These are phyloP conservation scores for Eucalyptus erythrocorys DNA, from an alignment of 345 rosid species.

Conservation along the genomic window DNA sequence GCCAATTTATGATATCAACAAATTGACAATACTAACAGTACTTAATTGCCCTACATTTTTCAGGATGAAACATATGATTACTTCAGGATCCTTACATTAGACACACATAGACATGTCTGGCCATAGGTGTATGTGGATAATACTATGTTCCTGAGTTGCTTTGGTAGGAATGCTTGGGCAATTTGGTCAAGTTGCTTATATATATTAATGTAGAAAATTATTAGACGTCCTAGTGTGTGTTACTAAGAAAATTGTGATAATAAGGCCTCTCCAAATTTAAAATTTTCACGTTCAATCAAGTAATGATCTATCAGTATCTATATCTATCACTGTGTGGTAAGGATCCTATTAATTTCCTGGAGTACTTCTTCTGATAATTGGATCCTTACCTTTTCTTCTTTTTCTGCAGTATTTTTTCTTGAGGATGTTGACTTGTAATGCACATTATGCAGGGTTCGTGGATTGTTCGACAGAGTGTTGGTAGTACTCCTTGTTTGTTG, in stretches of 20 bases:
- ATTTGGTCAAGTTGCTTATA: neutral
- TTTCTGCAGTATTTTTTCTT: neutral
- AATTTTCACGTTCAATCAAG: neutral
- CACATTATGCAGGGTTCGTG: slow-evolving; percentile 73
- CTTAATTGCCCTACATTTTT: neutral
- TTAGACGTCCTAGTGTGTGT: neutral
- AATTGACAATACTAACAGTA: neutral
- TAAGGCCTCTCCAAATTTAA: neutral
- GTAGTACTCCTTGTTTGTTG: slow-evolving; percentile 94
- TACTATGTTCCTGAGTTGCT: neutral
- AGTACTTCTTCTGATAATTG: neutral
- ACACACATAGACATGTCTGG: neutral
- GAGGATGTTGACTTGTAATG: neutral
- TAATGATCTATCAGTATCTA: neutral
- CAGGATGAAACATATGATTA: neutral
- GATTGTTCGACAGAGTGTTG: slow-evolving; percentile 99
- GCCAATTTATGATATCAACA: neutral
- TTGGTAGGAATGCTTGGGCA: neutral
- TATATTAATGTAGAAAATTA: neutral
- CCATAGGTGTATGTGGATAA: neutral
- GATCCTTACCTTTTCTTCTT: neutral
- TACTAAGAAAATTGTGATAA: neutral
- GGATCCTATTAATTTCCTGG: neutral
- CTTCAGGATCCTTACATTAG: neutral
- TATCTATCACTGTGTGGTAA: neutral